phyloP scores from a whole-genome alignment of 768 basidiomycete species.

The Panaeolus papilionaceus region DNA sequence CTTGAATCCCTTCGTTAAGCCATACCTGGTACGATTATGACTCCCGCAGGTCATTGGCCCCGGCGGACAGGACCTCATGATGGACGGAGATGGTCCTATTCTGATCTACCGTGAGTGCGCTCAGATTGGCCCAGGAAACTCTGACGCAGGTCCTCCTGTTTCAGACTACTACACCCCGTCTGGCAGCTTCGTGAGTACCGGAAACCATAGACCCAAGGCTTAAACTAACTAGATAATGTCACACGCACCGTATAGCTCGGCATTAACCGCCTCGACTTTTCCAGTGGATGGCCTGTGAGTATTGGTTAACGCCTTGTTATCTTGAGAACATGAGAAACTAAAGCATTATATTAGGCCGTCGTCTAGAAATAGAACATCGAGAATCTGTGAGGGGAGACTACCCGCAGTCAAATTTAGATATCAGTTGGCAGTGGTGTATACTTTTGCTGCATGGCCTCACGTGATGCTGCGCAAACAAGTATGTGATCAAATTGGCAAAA shows the following conservation, averaged over 20 bases:
- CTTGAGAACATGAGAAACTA: background rate
- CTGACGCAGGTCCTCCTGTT: background rate
- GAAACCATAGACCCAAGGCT: background rate
- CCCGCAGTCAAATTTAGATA: background rate
- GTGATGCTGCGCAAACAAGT: background rate
- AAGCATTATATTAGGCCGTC: background rate
- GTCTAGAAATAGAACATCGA: background rate
- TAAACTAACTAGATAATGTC: background rate
- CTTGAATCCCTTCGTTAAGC: background rate
- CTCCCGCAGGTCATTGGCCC: slow-evolving; percentile 52
- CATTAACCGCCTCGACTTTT: slow-evolving; percentile 55
- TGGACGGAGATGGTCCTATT: slow-evolving; percentile 51
- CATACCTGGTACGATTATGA: background rate
- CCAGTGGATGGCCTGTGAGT: slow-evolving; percentile 55
- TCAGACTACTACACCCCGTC: slow-evolving; percentile 58
- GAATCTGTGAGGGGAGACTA: background rate
- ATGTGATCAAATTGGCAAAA: background rate
- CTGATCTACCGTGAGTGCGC: slow-evolving; percentile 54
- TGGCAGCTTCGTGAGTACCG: slow-evolving; percentile 45
- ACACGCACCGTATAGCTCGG: slow-evolving; percentile 37
- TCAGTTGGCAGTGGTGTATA: background rate
- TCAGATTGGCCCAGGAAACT: slow-evolving; percentile 1
- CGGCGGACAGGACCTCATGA: slow-evolving; percentile 58
- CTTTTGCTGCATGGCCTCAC: background rate
- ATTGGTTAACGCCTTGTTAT: background rate